Base-by-base conservation (phyloP, 2,329 filamentous ascomycete genomes). In the Apiospora marii region DNA sequence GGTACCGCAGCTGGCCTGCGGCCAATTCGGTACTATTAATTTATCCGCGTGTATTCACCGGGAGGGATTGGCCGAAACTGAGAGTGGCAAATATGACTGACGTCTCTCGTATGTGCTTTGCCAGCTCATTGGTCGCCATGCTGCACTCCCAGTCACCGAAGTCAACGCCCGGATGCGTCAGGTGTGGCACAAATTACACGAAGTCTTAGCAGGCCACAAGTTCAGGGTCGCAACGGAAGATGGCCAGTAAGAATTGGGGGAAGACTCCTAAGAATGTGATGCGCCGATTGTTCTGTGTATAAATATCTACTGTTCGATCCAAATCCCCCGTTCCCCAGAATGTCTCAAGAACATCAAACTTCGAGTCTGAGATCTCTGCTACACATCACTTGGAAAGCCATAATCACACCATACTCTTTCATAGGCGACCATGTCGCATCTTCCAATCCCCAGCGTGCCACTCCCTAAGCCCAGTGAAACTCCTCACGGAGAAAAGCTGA, bases 1-100 rank as follows among this genome's bases (percentile, higher is more conserved):
- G 30, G 19, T 61, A 61, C 53, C 53, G 53, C 30, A 61, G 16
- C 53, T 37, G 53, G 19, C 6, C 30, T 61, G 30, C 53, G 53
- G 53, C 37, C 16, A 37, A 61, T 61, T 37, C 16, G 6, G 53
- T 37, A 37, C 5, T 61, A 37, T 61, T 61, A 14, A 58, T 58
- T 13, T 34, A 24, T 58, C 53, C 27, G 53, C 16, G 53, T 14
- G 16, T 37, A 61, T 61, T 61, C 16, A 61, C 19, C 53, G 30
- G 53, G 53, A 37, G 27, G 27, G 53, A 61, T 61, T 61, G 16
- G 30, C 53, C 53, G 53, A 61, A 61, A 37, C 53, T 37, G 16
- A 10, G 16, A 61, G 19, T 61, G 30, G 27, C 53, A 61, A 19
- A 61, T 34, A 58, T 19, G 14, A 58, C 53, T 58, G 1, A 61